Evolutionary conservation across 192 early-diverging fungal genomes (phyloP).

Genomic region (Podila epigama): DNA sequence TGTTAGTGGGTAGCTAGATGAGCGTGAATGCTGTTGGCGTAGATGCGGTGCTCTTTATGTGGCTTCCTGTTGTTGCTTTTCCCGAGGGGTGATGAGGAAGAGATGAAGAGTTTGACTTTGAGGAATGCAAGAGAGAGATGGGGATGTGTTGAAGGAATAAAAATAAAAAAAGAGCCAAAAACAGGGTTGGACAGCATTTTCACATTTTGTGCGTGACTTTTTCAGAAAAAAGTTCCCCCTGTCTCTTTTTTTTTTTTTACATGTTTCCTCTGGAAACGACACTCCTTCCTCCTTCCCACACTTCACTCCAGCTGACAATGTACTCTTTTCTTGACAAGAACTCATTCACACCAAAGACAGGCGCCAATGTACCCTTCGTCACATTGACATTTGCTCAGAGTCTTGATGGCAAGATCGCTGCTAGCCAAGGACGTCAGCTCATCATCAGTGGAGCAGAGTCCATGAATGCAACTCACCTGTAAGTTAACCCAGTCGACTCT

Average conservation of each 20-base stretch:
- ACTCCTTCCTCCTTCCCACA: neutral
- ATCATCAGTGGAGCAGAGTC: constrained; percentile 77
- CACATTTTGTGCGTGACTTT: neutral
- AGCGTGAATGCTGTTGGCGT: too few relatives aligned
- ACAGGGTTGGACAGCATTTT: neutral
- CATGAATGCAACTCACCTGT: constrained; percentile 82
- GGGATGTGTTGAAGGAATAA: neutral
- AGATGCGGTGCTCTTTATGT: constrained; percentile 34
- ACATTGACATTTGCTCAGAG: constrained; percentile 93
- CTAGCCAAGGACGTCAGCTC: constrained; percentile 61
- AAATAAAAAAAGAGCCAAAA: neutral
- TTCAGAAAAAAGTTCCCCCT: neutral
- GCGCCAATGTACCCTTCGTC: constrained; percentile 51
- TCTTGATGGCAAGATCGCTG: constrained; percentile 83
- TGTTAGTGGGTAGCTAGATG: too few relatives aligned
- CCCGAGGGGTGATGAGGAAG: too few relatives aligned
- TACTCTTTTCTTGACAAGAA: constrained; percentile 16
- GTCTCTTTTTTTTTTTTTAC: neutral
- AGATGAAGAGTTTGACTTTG: neutral
- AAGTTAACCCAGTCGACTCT: neutral
- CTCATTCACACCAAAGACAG: constrained; percentile 1
- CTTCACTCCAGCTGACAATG: neutral
- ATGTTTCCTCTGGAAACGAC: neutral
- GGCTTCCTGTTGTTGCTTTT: neutral
- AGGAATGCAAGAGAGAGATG: neutral